These are phyloP conservation scores for Chlorella vulgaris DNA, from an alignment of 139 green algal species.

Conservation along the genomic window DNA sequence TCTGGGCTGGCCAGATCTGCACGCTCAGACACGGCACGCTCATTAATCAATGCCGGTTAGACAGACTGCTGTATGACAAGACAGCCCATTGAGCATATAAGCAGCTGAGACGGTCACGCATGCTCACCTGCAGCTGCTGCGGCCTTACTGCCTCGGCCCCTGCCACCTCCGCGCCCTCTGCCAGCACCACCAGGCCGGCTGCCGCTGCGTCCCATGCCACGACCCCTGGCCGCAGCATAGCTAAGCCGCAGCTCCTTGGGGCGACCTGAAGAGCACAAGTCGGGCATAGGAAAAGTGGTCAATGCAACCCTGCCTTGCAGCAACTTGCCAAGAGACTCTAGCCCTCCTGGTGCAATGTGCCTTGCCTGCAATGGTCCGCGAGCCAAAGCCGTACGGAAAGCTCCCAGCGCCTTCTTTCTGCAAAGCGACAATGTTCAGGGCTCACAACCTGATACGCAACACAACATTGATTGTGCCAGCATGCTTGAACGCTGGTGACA, in stretches of 20 bases:
- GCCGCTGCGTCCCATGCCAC: slow-evolving; percentile 26
- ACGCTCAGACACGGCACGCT: background rate
- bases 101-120: no score
- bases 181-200: background rate
- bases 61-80: background rate
- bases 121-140: no score
- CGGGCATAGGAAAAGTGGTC: no score
- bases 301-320: background rate
- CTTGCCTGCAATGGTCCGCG: slow-evolving; percentile 26
- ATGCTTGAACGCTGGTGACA: background rate
- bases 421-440: no score
- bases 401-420: slow-evolving; percentile 33
- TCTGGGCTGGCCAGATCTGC: slow-evolving; percentile 8
- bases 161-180: background rate
- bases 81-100: no score
- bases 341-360: background rate
- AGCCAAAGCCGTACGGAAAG: slow-evolving; percentile 45
- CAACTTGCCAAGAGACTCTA: background rate
- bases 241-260: slow-evolving; percentile 32
- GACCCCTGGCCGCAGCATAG: slow-evolving; percentile 40
- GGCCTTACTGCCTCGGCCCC: no score
- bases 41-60: background rate
- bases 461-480: background rate
- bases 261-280: background rate
- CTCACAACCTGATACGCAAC: background rate